Conservation (phyloP, 2,329 filamentous ascomycete genomes). For the Pezicula carpinea region DNA sequence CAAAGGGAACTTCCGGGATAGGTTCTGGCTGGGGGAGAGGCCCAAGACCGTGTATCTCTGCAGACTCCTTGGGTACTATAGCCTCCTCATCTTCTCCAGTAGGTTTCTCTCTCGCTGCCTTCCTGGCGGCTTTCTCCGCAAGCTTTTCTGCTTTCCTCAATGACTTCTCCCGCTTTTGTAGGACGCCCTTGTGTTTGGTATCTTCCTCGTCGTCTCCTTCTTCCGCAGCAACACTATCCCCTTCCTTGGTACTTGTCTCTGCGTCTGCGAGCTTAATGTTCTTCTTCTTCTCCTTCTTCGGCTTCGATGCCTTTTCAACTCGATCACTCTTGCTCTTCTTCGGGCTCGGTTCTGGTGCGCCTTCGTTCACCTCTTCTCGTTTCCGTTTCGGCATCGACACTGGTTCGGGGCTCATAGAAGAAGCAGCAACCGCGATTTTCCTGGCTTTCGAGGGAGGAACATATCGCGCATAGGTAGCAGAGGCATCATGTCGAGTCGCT, state of each 20-base stretch:
- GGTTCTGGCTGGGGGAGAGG: constrained; percentile 76
- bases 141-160: constrained; percentile 43
- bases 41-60: constrained; percentile 64
- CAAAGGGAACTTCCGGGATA: constrained; percentile 49
- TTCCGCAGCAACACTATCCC: constrained; percentile 1
- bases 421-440: background rate
- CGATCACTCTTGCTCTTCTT: background rate
- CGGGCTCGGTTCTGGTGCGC: background rate
- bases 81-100: constrained; percentile 28
- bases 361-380: constrained; percentile 5
- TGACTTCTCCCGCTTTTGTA: constrained; percentile 53
- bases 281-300: background rate
- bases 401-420: background rate
- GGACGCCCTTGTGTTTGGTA: constrained; percentile 41
- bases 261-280: background rate
- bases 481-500: constrained; percentile 21
- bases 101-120: constrained; percentile 25
- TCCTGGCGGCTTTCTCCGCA: background rate
- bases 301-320: background rate
- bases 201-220: constrained; percentile 12
- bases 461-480: constrained; percentile 26
- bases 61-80: constrained; percentile 24
- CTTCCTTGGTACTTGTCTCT: constrained; percentile 9
- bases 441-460: constrained; percentile 22
- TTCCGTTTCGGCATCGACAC: constrained; percentile 9